Evolutionary conservation across 1,284 basidiomycete species (phyloP).

Genomic region (Cerrena zonata): DNA sequence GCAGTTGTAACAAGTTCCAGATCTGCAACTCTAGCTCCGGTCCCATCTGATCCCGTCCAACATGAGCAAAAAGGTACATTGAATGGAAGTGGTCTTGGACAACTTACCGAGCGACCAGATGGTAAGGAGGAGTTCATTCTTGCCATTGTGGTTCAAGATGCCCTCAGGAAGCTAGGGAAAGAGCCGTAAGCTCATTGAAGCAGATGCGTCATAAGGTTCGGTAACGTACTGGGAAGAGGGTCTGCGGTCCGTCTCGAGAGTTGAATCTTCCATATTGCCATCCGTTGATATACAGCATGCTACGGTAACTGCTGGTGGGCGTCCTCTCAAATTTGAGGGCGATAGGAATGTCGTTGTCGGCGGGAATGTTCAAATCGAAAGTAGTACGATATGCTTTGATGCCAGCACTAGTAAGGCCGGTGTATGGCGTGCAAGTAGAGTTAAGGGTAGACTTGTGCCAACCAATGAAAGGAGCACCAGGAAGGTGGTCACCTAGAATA

Average conservation of each 20-base stretch:
- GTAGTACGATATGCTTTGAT: slow-evolving; percentile 40
- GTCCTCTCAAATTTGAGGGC: slow-evolving; percentile 38
- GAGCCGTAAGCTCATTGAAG: background rate
- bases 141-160: slow-evolving; percentile 36
- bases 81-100: background rate
- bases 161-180: slow-evolving; percentile 36
- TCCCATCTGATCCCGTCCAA: slow-evolving; percentile 23
- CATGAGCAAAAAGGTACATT: background rate
- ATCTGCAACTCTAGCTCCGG: slow-evolving; percentile 32
- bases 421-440: slow-evolving; percentile 30
- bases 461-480: slow-evolving; percentile 34
- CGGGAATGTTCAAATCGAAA: slow-evolving; percentile 37
- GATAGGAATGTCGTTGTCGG: slow-evolving; percentile 35
- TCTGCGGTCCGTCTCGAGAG: slow-evolving; percentile 19
- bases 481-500: slow-evolving; percentile 37
- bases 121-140: slow-evolving; percentile 35
- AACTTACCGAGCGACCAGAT: slow-evolving; percentile 36
- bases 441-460: slow-evolving; percentile 28
- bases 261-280: slow-evolving; percentile 39
- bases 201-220: background rate
- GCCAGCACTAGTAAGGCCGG: slow-evolving; percentile 32
- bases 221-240: slow-evolving; percentile 22
- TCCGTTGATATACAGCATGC: slow-evolving; percentile 37
- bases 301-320: slow-evolving; percentile 29
- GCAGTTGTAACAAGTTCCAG: slow-evolving; percentile 26